phyloP scores from a whole-genome alignment of 108 stramenopile genomes.

The Seminavis robusta region DNA sequence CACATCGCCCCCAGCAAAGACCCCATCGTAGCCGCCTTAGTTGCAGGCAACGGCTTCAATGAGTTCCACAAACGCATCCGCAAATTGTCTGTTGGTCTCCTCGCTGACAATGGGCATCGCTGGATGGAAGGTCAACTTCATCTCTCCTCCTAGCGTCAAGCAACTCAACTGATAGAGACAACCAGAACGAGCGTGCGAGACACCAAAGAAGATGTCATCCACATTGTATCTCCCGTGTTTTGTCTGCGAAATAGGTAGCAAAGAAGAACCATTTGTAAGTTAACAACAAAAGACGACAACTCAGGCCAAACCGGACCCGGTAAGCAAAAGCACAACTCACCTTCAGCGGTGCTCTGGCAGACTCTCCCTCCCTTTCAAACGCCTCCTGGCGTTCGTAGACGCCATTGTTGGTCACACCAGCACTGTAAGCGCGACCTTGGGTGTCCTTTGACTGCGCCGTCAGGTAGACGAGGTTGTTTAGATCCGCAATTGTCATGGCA shows the following conservation, averaged over 20 bases:
- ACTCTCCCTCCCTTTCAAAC: slow-evolving; percentile 44
- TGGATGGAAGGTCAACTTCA: slow-evolving; percentile 81
- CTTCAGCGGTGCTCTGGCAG: slow-evolving; percentile 35
- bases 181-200: slow-evolving; percentile 71
- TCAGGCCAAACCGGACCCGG: background rate
- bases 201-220: slow-evolving; percentile 77
- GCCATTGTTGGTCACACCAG: slow-evolving; percentile 80
- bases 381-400: slow-evolving; percentile 72
- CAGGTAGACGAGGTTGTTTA: slow-evolving; percentile 84
- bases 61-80: slow-evolving; percentile 69
- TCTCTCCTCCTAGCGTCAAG: slow-evolving; percentile 69
- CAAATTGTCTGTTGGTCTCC: slow-evolving; percentile 57
- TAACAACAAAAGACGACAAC: background rate
- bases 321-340: slow-evolving; percentile 16
- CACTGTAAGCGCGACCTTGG: slow-evolving; percentile 84
- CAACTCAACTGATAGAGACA: slow-evolving; percentile 67
- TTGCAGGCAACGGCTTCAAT: slow-evolving; percentile 54
- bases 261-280: background rate
- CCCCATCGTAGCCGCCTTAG: no score
- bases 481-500: slow-evolving; percentile 75
- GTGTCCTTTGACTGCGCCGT: slow-evolving; percentile 71
- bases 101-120: slow-evolving; percentile 67
- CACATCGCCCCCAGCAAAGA: no score
- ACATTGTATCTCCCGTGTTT: slow-evolving; percentile 71
- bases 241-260: slow-evolving; percentile 10